Conservation (phyloP, 495 filamentous ascomycete species). For the Bathelium albidoporum region DNA sequence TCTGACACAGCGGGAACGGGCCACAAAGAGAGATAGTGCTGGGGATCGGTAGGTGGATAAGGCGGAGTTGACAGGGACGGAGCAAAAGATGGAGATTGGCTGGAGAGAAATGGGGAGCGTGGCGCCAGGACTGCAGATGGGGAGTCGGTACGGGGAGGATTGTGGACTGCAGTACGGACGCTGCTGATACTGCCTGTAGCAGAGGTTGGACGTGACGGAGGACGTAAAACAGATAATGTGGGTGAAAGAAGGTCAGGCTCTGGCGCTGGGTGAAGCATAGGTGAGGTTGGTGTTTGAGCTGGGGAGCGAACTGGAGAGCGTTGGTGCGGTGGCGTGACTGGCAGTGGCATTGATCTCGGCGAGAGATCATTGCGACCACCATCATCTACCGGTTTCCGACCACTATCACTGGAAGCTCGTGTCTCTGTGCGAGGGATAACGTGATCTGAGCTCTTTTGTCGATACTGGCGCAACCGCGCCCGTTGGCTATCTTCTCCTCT, state of each 20-base stretch:
- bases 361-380: not conserved
- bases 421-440: not conserved
- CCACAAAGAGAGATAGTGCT: not conserved
- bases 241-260: not conserved
- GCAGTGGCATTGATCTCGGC: not conserved
- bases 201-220: not conserved
- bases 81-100: not conserved
- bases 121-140: conserved; percentile 12
- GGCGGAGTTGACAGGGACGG: not conserved
- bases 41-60: not conserved
- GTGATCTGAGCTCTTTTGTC: not conserved
- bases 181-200: not conserved
- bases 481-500: not conserved
- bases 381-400: not conserved
- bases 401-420: not conserved
- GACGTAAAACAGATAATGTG: not conserved
- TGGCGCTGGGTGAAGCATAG: not conserved
- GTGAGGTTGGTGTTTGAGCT: not conserved
- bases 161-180: not conserved
- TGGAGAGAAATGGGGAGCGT: conserved; percentile 4
- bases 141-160: not conserved
- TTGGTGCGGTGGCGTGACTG: not conserved
- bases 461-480: not conserved
- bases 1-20: not conserved
- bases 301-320: not conserved